Conservation (phyloP, 805 yeast species). For the Ogataea paraovalis region DNA sequence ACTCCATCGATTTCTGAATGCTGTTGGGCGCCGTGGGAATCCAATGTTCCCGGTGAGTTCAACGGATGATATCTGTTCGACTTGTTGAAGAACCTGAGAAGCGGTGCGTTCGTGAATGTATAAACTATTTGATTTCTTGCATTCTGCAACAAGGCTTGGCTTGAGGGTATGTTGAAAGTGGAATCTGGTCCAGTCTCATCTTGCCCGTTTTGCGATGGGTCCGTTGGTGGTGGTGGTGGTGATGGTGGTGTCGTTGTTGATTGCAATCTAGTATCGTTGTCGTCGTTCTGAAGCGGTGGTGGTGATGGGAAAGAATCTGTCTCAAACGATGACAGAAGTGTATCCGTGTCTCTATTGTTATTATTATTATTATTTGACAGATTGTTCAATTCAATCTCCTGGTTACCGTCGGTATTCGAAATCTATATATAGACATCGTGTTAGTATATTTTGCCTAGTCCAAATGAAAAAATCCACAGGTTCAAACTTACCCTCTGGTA, state of each 20-base stretch:
- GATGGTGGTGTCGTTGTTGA: neutral
- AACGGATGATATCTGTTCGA: slow-evolving; percentile 23
- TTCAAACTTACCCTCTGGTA: neutral
- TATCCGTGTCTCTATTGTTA: neutral
- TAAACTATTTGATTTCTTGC: slow-evolving; percentile 8
- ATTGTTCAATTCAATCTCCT: slow-evolving; percentile 3
- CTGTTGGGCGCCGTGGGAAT: slow-evolving; percentile 6
- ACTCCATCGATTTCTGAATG: slow-evolving; percentile 75
- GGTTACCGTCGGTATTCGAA: neutral
- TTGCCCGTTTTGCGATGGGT: no score
- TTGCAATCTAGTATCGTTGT: neutral
- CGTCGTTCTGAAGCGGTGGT: neutral
- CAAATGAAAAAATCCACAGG: neutral
- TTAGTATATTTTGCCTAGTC: neutral
- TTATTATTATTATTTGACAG: neutral
- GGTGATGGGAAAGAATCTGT: neutral
- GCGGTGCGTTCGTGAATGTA: slow-evolving; percentile 27
- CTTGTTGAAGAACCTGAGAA: slow-evolving; percentile 24
- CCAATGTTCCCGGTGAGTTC: slow-evolving; percentile 16
- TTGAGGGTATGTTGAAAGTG: neutral
- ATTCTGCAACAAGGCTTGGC: slow-evolving; percentile 1
- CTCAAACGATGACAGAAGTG: neutral
- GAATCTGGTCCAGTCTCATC: no score
- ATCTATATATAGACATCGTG: neutral
- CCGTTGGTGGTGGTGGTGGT: neutral